These are phyloP conservation scores for Oryza punctata DNA, from an alignment of 176 grass and related monocot genomes.

Conservation along the genomic window DNA sequence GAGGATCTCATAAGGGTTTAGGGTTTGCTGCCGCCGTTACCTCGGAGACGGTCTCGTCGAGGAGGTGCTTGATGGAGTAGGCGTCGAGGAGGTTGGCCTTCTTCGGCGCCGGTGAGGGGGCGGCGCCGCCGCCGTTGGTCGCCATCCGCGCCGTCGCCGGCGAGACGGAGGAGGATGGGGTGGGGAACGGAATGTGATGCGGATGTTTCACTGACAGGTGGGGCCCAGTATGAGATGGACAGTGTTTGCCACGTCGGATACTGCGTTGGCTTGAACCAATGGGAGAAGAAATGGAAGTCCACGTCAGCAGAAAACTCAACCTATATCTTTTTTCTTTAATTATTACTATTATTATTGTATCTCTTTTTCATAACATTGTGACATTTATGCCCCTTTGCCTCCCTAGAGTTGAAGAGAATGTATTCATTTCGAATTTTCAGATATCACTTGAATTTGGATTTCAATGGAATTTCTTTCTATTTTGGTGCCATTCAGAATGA, in stretches of 20 bases:
- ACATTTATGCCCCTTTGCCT: not conserved
- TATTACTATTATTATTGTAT: too few species aligned
- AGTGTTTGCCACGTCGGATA: not conserved
- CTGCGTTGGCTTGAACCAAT: constrained; percentile 20
- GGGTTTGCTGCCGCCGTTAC: constrained; percentile 17
- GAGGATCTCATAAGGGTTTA: not conserved
- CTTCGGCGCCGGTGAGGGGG: constrained; percentile 37
- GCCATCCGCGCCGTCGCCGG: constrained; percentile 35
- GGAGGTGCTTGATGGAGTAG: constrained; percentile 77
- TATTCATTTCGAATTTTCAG: too few species aligned
- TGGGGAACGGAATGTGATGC: not conserved
- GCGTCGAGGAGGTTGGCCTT: constrained; percentile 73
- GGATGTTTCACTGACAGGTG: constrained; percentile 15
- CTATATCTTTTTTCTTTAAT: too few species aligned
- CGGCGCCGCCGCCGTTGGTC: constrained; percentile 10
- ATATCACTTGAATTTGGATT: not conserved
- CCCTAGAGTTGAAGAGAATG: too few species aligned
- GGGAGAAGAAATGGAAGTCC: constrained; percentile 16
- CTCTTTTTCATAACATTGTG: not conserved
- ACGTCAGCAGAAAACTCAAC: not conserved
- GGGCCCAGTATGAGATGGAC: not conserved
- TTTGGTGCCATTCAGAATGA: not conserved
- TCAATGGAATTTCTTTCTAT: not conserved
- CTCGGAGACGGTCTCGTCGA: constrained; percentile 74
- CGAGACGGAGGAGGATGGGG: not conserved